Conservation (phyloP, 768 basidiomycete genomes). For the Podaxis rugospora region DNA sequence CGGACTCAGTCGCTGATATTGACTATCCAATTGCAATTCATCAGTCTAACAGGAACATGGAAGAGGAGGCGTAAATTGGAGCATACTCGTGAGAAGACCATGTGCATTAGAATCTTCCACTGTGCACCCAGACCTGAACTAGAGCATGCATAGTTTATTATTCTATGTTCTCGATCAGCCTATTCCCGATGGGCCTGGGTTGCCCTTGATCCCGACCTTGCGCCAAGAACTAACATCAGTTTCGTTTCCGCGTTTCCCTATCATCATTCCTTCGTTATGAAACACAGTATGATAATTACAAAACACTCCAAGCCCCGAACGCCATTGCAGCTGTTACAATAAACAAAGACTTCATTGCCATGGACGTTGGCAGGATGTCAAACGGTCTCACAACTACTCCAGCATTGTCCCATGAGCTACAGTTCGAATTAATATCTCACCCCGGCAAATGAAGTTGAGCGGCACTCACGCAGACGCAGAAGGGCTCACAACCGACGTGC, state of each 20-base stretch:
- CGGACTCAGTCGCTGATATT: background rate
- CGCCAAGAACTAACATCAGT: conserved; percentile 1
- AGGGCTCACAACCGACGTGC: background rate
- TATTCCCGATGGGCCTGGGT: background rate
- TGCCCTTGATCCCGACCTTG: background rate
- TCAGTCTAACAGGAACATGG: conserved; percentile 67
- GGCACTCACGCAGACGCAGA: background rate
- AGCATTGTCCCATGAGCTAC: background rate
- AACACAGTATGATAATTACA: background rate
- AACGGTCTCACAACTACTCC: background rate
- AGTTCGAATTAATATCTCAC: background rate
- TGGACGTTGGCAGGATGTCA: background rate
- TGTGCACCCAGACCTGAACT: background rate
- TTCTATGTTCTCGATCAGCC: background rate
- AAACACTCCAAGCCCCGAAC: background rate
- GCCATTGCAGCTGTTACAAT: background rate
- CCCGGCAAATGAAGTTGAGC: background rate
- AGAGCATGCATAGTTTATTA: background rate
- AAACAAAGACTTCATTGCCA: background rate
- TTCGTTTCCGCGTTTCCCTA: background rate
- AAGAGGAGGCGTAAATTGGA: conserved; percentile 16
- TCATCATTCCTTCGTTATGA: background rate
- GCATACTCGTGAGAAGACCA: background rate
- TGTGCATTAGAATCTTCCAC: conserved; percentile 9
- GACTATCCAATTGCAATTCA: conserved; percentile 1